phyloP scores from a whole-genome alignment of 441 rosid species.

The Jatropha podagrica region DNA sequence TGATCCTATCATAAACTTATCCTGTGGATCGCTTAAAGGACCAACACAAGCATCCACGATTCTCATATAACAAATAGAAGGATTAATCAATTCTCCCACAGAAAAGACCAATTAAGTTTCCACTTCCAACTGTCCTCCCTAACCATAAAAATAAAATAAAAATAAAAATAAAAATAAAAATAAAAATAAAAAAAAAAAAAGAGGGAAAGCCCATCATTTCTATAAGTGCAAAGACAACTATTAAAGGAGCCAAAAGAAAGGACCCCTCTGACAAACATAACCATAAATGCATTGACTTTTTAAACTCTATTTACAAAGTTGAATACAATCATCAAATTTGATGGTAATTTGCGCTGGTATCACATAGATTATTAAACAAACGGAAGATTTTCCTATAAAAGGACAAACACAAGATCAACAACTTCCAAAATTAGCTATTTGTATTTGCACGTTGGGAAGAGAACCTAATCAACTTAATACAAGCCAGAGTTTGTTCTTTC shows the following conservation, averaged over 20 bases:
- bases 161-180: background rate
- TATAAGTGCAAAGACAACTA: constrained; percentile 1
- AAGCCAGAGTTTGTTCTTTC: background rate
- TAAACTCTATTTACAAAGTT: background rate
- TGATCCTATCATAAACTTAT: background rate
- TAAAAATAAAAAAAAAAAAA: background rate
- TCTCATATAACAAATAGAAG: background rate
- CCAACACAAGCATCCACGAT: background rate
- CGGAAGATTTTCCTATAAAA: constrained; percentile 1
- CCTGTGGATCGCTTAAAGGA: background rate
- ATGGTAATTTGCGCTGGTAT: background rate
- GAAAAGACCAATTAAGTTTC: background rate
- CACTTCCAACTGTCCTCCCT: background rate
- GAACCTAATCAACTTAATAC: background rate
- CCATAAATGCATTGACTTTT: background rate
- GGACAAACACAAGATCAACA: background rate
- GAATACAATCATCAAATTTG: background rate
- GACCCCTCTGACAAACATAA: background rate
- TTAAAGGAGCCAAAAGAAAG: background rate
- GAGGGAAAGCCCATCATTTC: background rate
- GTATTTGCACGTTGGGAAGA: no score
- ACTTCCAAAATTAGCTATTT: background rate
- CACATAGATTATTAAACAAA: background rate
- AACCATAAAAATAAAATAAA: background rate
- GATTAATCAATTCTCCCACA: background rate